Percentiles rank a stretch among this genome's conserved stretches.
phyloP scores from a whole-genome alignment of 179 eudicot species.

The Actinidia arguta region DNA sequence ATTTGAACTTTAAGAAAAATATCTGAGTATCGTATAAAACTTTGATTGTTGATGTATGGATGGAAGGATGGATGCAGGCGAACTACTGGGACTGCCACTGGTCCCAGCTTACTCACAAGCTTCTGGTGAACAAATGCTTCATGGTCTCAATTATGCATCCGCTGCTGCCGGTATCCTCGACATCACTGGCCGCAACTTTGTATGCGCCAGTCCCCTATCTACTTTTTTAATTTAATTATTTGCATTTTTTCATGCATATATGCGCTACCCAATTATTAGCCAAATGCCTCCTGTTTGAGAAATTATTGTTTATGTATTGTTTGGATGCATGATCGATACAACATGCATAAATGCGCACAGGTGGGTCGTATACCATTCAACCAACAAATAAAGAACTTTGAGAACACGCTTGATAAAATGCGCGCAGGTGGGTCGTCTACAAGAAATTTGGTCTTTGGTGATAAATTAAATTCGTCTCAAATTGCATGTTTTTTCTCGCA shows the following conservation, averaged over 20 bases:
- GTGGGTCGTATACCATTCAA: constrained; percentile 88
- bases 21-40: no score
- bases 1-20: no score
- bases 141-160: constrained; percentile 88
- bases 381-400: constrained; percentile 72
- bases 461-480: no score
- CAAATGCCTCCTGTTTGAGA: no score
- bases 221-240: neutral
- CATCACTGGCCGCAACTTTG: constrained; percentile 83
- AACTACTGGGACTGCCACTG: constrained; percentile 76
- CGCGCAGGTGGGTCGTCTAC: no score
- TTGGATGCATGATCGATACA: neutral
- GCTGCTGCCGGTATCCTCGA: constrained; percentile 97
- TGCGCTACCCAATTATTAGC: neutral
- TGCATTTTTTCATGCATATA: neutral
- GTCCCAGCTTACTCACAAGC: constrained; percentile 70
- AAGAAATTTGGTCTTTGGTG: no score
- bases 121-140: constrained; percentile 53
- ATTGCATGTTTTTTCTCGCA: no score
- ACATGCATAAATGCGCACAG: no score
- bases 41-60: no score
- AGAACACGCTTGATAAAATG: constrained; percentile 67
- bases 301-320: neutral
- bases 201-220: constrained; percentile 38
- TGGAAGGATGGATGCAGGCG: no score